Evolutionary conservation across 495 filamentous ascomycete species (phyloP).

Genomic region (Thermochaetoides thermophila): DNA sequence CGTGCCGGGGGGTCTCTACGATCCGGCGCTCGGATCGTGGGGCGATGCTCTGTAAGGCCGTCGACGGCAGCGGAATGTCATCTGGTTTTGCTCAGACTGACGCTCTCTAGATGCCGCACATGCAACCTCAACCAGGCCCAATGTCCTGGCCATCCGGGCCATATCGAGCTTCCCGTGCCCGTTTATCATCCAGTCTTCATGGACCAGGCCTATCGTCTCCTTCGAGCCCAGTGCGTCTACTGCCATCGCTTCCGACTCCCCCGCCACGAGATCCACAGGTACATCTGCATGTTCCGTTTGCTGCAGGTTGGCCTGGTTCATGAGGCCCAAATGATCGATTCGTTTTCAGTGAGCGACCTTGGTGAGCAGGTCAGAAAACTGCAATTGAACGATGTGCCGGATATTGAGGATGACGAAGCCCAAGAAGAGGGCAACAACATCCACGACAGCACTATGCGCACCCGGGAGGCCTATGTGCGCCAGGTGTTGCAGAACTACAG

Average conservation of each 20-base stretch:
- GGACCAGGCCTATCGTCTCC: conserved; percentile 69
- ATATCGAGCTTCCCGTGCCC: conserved; percentile 84
- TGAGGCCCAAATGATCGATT: conserved; percentile 52
- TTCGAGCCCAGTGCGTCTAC: conserved; percentile 77
- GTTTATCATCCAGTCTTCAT: conserved; percentile 92
- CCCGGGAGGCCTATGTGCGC: conserved; percentile 56
- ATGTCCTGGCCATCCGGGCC: conserved; percentile 87
- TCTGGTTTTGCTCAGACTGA: conserved; percentile 3
- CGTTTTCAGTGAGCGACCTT: conserved; percentile 36
- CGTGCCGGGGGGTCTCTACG: conserved; percentile 78
- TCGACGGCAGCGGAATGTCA: not conserved
- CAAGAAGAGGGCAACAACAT: conserved; percentile 17
- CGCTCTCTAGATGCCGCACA: conserved; percentile 58
- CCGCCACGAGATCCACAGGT: conserved; percentile 55
- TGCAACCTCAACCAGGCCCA: conserved; percentile 62
- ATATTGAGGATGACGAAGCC: conserved; percentile 12
- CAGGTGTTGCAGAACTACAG: conserved; percentile 42
- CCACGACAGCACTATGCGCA: conserved; percentile 38
- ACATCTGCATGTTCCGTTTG: conserved; percentile 71
- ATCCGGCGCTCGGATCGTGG: conserved; percentile 85
- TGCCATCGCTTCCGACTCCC: conserved; percentile 71
- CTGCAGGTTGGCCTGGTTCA: conserved; percentile 71
- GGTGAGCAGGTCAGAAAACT: conserved; percentile 11
- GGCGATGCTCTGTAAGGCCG: conserved; percentile 59
- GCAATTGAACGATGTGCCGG: conserved; percentile 13